These are phyloP conservation scores for Cladophialophora carrionii DNA, from an alignment of 2,329 filamentous ascomycete genomes.

Conservation along the genomic window DNA sequence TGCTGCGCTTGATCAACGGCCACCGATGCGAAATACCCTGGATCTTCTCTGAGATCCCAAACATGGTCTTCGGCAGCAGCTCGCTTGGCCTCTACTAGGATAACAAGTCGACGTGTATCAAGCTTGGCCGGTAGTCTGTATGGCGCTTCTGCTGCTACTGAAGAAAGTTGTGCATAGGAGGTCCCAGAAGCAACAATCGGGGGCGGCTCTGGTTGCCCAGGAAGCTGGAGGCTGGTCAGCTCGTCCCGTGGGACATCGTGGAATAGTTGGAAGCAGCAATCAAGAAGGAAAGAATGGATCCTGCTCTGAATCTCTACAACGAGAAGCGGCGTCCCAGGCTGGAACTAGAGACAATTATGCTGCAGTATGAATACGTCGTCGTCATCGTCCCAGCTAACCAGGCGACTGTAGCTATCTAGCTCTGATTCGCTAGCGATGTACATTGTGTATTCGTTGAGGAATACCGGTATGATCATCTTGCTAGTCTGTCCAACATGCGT, in stretches of 20 bases:
- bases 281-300: conserved; percentile 55
- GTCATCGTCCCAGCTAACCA: conserved; percentile 37
- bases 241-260: conserved; percentile 52
- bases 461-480: conserved; percentile 38
- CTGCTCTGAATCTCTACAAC: conserved; percentile 58
- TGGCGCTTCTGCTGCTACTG: conserved; percentile 55
- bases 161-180: conserved; percentile 47
- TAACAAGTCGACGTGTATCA: conserved; percentile 52
- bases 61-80: conserved; percentile 58
- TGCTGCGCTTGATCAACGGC: conserved; percentile 55
- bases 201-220: conserved; percentile 48
- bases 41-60: conserved; percentile 62
- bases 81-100: conserved; percentile 50
- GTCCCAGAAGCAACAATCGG: conserved; percentile 39
- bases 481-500: conserved; percentile 42
- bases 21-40: conserved; percentile 57
- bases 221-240: conserved; percentile 41
- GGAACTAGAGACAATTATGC: conserved; percentile 48
- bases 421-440: conserved; percentile 42
- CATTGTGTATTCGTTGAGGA: conserved; percentile 44
- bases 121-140: conserved; percentile 56
- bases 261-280: conserved; percentile 54
- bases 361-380: conserved; percentile 43
- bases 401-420: conserved; percentile 44
- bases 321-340: conserved; percentile 54